These are phyloP conservation scores for Penicillium sp. DNA, from an alignment of 2,329 filamentous ascomycete species.

Conservation along the genomic window DNA sequence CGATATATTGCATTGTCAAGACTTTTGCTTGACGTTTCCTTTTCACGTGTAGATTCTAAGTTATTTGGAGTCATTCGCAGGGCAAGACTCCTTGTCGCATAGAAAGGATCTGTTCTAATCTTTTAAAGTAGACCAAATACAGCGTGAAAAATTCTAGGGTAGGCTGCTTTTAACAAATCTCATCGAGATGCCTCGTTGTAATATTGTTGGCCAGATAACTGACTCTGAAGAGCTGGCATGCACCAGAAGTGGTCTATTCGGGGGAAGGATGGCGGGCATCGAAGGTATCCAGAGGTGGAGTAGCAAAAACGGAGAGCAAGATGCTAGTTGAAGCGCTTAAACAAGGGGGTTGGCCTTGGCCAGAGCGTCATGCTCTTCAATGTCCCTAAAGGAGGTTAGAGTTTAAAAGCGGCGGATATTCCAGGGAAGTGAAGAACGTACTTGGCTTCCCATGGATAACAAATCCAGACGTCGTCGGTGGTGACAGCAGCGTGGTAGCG, in stretches of 20 bases:
- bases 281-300: not conserved
- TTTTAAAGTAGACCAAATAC: not conserved
- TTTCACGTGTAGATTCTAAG: no score
- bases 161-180: constrained; percentile 23
- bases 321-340: constrained; percentile 22
- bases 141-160: not conserved
- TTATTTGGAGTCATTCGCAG: not conserved
- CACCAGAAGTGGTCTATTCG: not conserved
- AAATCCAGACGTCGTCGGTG: constrained; percentile 95
- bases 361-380: constrained; percentile 84
- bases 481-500: constrained; percentile 87
- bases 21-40: not conserved
- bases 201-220: constrained; percentile 20
- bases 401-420: constrained; percentile 15
- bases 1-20: constrained; percentile 1
- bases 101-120: not conserved
- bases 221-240: constrained; percentile 10
- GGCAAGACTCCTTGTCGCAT: not conserved
- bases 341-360: constrained; percentile 56
- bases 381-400: constrained; percentile 60
- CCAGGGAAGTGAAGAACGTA: constrained; percentile 43
- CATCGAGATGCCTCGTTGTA: constrained; percentile 26
- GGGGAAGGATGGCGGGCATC: not conserved
- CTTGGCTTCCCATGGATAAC: constrained; percentile 97
- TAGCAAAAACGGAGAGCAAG: not conserved